Base-by-base conservation (phyloP, 305 asterid species). In the Nicotiana rustica region DNA sequence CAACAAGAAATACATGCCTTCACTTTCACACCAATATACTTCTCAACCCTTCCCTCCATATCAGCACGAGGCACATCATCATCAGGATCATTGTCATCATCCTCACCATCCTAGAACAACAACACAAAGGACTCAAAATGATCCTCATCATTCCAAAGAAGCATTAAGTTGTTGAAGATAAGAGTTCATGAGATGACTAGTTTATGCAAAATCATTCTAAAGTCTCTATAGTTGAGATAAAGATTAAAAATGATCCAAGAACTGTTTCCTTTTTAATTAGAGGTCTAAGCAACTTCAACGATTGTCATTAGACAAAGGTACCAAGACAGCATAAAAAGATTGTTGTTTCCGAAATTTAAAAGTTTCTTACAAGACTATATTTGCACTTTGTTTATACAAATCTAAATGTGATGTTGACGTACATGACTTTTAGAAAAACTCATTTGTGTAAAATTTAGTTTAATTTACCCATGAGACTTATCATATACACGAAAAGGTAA, bases 21-120 rank as follows among this genome's bases (percentile, higher is more conserved):
- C 92, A 97, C 99, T 97, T 95, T 95, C 84, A 97, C 98, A 80
- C 99, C 99, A 80, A 88, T 87, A 90, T 95, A 97, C 80, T 97
- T 97, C 91, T 95, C 99, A 83, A 97, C 90, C 88, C 98, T 92
- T 77, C 98, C 98, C 89, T 90, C 99, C 49, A 83, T 85, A 78
- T 90, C 97, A 56, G 88, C 90, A 81, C 95, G 87, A 78, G 87
- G 95, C 78, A 93, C 93, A 80, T 89, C 98, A 83, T 97, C 98
- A 49, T 97, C 99, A 78, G 94, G 98, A 73, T 83, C 90, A 85
- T 95, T 97, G 82, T 91, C 80, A 84, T 90, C 98, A 41, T 76
- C 91, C 84, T 91, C 92, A 49, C 85, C 94, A 83, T 93, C 98
- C 99, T 97, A 89, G 75, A 80, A 85, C 64, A 67, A 75, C 80